Percentiles rank a stretch among this genome's conserved stretches.
phyloP scores from a whole-genome alignment of 73 alveolate genomes.

The Paramecium tetraurelia region DNA sequence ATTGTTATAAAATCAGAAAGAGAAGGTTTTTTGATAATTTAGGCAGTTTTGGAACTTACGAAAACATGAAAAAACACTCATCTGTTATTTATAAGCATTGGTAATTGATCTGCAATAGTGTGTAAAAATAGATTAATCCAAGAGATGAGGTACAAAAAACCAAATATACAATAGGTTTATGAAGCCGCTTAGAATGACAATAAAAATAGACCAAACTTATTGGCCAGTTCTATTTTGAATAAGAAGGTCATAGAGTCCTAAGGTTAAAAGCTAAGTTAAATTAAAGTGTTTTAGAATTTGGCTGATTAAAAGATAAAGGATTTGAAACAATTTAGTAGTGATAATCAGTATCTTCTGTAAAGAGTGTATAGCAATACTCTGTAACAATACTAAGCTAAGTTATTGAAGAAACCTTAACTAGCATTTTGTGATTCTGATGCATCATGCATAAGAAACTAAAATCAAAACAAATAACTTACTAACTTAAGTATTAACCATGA shows the following conservation, averaged over 20 bases:
- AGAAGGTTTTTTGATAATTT: slow-evolving; percentile 6
- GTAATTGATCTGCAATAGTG: not conserved
- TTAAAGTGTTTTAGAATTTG: not conserved
- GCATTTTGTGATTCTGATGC: not conserved
- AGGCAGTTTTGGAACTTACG: not conserved
- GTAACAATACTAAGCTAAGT: not conserved
- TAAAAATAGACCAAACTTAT: not conserved
- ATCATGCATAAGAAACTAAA: not conserved
- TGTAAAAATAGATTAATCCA: not conserved
- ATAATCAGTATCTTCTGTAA: not conserved
- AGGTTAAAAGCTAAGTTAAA: not conserved
- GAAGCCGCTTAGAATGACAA: not conserved
- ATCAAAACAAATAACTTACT: not conserved
- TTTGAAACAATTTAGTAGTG: not conserved
- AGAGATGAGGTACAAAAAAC: not conserved
- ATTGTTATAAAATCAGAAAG: slow-evolving; percentile 6
- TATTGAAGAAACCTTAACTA: not conserved
- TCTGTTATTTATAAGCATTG: not conserved
- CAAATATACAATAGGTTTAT: not conserved
- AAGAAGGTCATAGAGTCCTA: not conserved
- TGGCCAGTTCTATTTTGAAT: not conserved
- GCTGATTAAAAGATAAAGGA: not conserved
- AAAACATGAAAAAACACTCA: not conserved
- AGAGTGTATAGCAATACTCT: slow-evolving; percentile 22
- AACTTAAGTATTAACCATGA: not conserved